These are phyloP conservation scores for Stagonosporopsis cucurbitacearum DNA, from an alignment of 2,329 filamentous ascomycete genomes.

Conservation along the genomic window DNA sequence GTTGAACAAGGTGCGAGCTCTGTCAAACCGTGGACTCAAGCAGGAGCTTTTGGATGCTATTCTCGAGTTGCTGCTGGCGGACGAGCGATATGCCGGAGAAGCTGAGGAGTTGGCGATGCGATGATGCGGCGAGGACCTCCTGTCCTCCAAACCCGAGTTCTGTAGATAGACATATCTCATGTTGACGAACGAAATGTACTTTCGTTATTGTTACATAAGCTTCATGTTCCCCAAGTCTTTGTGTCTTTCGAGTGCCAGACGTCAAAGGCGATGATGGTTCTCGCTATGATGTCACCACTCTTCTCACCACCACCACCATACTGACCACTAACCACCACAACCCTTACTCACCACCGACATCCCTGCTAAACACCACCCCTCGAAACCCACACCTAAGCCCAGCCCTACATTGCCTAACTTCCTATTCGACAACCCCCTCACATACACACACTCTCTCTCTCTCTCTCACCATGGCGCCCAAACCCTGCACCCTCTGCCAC, in stretches of 20 bases:
- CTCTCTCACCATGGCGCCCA: conserved; percentile 27
- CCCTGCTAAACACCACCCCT: background rate
- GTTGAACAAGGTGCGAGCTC: conserved; percentile 36
- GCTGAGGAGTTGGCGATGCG: background rate
- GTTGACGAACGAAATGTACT: background rate
- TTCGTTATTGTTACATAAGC: too few species aligned
- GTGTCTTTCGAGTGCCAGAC: too few species aligned
- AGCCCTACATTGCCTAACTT: background rate
- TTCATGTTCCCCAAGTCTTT: too few species aligned
- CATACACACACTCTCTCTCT: background rate
- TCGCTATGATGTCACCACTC: background rate
- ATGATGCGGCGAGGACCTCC: background rate
- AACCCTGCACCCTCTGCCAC: conserved; percentile 52
- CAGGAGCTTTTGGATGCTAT: conserved; percentile 42
- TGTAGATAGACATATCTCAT: background rate
- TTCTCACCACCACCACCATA: background rate
- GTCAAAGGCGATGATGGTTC: too few species aligned
- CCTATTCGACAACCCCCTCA: background rate
- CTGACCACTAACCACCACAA: background rate
- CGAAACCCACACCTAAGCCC: background rate
- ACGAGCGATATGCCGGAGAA: conserved; percentile 38
- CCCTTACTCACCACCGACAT: background rate
- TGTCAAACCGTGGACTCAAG: conserved; percentile 38
- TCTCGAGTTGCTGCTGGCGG: conserved; percentile 45
- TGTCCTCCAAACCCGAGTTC: background rate